Base-by-base conservation (phyloP, 2,329 filamentous ascomycete genomes). In the Pseudocercospora fijiensis region DNA sequence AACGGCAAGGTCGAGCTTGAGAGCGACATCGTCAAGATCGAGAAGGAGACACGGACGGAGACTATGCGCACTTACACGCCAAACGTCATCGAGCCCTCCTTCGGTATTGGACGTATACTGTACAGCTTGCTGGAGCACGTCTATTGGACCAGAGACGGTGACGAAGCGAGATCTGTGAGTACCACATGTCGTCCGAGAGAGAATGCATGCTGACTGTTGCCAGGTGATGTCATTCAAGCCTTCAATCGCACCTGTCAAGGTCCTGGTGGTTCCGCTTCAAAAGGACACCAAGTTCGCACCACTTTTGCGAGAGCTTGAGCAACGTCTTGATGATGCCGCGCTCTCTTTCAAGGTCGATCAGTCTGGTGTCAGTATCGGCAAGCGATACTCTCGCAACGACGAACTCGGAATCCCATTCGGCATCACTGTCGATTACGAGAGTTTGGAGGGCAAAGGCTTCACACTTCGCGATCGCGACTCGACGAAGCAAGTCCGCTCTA, bases 381-480 rank as follows among this genome's bases (percentile, higher is more conserved):
- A 96, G 84, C 90, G 94, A 60, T 98, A 96, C 79, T 88, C 90
- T 76, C 88, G 95, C 73, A 97, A 97, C 77, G 94, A 98, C 78
- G 94, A 98, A 81, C 86, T 97, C 64, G 95, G 94, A 73, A 98
- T 95, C 51, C 92, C 94, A 7, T 88, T 97, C 69, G 94, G 92
- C 75, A 88, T 98, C 78, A 98, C 94, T 0, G 86, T 98, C 65
- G 94, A 98, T 78, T 98, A 97, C 85, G 91, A 98, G 83, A 96
- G 91, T 55, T 82, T 96, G 70, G 88, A 96, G 79, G 92, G 97
- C 77, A 86, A 86, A 75, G 90, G 90, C 7, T 86, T 96, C 75
- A 98, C 94, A 0, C 85, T 98, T 69, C 85, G 94, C 75, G 94
- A 98, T 77, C 88, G 92, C 68, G 95, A 98, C 80, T 90, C 89